A percentile compares a stretch with the other conserved stretches of the same genome.
Evolutionary conservation across 108 stramenopile genomes (phyloP).

Genomic region (Bacterosira constricta): DNA sequence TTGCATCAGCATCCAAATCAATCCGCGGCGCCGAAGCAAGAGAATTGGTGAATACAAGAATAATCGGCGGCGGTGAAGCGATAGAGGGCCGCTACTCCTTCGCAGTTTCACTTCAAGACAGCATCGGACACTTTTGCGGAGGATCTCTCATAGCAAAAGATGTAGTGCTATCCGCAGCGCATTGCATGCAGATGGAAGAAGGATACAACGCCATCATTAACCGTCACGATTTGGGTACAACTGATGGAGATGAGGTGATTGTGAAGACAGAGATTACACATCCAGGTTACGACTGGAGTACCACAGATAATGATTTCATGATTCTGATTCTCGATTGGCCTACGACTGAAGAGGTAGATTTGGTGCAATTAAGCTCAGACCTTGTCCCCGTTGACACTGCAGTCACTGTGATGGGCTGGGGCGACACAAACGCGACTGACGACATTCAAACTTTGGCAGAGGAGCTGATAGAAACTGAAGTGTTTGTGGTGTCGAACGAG

Average conservation of each 20-base stretch:
- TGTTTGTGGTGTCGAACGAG: slow-evolving; percentile 20
- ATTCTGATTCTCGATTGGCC: slow-evolving; percentile 1
- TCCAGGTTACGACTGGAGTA: neutral
- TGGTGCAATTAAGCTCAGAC: neutral
- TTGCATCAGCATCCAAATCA: too few species aligned
- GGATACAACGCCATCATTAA: slow-evolving; percentile 7
- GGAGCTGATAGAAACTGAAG: slow-evolving; percentile 5
- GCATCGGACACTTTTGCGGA: slow-evolving; percentile 20
- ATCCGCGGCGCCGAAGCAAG: too few species aligned
- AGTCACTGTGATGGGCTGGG: slow-evolving; percentile 15
- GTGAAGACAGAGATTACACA: slow-evolving; percentile 7
- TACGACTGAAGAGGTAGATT: neutral
- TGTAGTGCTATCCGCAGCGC: slow-evolving; percentile 33
- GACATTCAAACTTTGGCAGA: too few species aligned
- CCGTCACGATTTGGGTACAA: neutral
- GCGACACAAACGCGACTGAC: neutral
- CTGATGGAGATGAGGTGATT: slow-evolving; percentile 7
- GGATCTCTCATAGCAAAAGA: slow-evolving; percentile 26
- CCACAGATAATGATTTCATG: slow-evolving; percentile 18
- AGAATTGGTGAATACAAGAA: too few species aligned
- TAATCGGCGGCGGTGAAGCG: slow-evolving; percentile 39
- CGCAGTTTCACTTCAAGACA: slow-evolving; percentile 13
- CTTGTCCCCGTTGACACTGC: neutral
- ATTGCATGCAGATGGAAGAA: slow-evolving; percentile 14
- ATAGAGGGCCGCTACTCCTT: slow-evolving; percentile 23